Evolutionary conservation across 768 basidiomycete genomes (phyloP), one percentile per base, ranked within the genome.

Genomic region (Termitomyces sp.): DNA sequence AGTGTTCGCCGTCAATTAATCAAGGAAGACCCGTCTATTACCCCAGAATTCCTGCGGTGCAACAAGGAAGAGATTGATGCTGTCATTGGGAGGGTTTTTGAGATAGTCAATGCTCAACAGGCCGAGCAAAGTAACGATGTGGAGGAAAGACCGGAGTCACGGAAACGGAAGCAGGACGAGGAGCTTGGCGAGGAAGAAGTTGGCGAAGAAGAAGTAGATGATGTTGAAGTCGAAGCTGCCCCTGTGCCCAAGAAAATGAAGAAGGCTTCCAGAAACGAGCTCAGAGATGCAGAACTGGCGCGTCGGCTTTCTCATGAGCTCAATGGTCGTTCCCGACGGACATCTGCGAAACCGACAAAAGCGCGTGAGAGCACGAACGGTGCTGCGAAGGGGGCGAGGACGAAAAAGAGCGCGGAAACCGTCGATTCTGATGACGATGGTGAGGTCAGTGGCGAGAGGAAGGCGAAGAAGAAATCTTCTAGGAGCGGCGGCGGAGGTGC

Each of bases 1-100:
- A 86, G 86, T 73, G 93, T 97, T 65, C 85, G 95, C 62, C 88
- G 88, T 67, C 82, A 85, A 68, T 75, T 94, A 61, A 65, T 76
- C 56, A 83, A 82, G 59, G 54, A 74, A 59, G 79, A 84, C 70
- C 70, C 81, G 9, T 71, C 78, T 20, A 67, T 91, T 54, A 84
- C 87, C 8, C 56, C 78, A 26, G 85, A 85, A 30, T 73, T 81
- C 52, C 68, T 95, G 59, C 89, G 86, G 66, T 79, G 83, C 62
- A 73, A 88, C 72, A 90, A 87, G 67, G 70, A 74, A 18, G 85
- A 82, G 22, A 81, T 96, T 56, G 88, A 95, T 71, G 70, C 70
- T 9, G 68, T 91, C 55, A 95, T 95, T 68, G 71, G 79, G 43
- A 75, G 66, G 62, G 82, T 91, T 50, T 93, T 86, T 67, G 83